phyloP scores from a whole-genome alignment of 73 alveolate genomes.

The Paramecium primaurelia region DNA sequence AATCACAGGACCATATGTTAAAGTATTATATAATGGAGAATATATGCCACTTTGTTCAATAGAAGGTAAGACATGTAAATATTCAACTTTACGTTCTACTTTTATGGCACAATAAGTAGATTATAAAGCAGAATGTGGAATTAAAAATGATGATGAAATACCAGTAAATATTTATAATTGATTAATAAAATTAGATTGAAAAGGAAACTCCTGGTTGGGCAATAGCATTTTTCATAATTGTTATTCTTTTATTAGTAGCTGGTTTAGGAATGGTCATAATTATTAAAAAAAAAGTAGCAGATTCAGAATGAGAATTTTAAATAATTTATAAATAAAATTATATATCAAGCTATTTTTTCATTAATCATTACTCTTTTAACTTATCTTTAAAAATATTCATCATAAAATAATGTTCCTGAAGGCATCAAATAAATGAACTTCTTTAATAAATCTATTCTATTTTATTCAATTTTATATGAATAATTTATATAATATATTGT shows the following conservation, averaged over 20 bases:
- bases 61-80: not conserved
- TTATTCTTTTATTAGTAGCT: not conserved
- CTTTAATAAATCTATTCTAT: not conserved
- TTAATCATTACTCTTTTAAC: not conserved
- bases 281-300: not conserved
- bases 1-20: conserved; percentile 10
- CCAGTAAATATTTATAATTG: not conserved
- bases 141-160: not conserved
- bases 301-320: not conserved
- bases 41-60: not conserved
- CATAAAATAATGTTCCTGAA: not conserved
- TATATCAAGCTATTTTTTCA: not conserved
- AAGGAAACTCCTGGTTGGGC: conserved; percentile 37
- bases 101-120: not conserved
- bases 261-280: not conserved
- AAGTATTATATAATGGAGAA: conserved; percentile 8
- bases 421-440: not conserved
- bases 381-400: not conserved
- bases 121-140: not conserved
- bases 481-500: not conserved
- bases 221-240: not conserved
- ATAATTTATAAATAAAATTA: not conserved
- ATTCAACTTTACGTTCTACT: not conserved
- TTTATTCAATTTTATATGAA: not conserved
- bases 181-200: not conserved